A percentile compares a stretch with the other conserved stretches of the same genome.
Evolutionary conservation across 2,329 filamentous ascomycete species (phyloP).

Genomic region (Fusarium lateritium): DNA sequence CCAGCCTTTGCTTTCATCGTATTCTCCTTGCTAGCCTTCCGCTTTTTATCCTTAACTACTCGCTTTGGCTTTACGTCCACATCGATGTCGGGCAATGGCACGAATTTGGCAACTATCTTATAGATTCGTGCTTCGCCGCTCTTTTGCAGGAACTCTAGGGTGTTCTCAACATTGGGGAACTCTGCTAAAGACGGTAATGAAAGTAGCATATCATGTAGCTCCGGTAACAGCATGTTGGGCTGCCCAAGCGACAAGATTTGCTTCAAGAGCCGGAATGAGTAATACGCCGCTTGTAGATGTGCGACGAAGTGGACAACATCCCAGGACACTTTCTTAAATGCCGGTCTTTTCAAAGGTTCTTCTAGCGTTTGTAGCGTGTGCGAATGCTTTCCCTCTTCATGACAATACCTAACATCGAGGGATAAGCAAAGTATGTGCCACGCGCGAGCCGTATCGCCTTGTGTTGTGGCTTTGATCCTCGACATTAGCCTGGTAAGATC

Average conservation of each 20-base stretch:
- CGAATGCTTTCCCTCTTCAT: conserved; percentile 48
- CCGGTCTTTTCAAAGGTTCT: conserved; percentile 1
- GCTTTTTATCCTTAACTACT: conserved; percentile 20
- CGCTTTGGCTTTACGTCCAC: conserved; percentile 1
- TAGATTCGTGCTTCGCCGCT: conserved; percentile 22
- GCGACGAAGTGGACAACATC: conserved; percentile 72
- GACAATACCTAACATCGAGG: conserved; percentile 51
- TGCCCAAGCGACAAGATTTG: conserved; percentile 50
- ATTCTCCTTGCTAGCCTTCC: conserved; percentile 21
- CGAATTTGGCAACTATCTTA: conserved; percentile 36
- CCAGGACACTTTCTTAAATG: conserved; percentile 60
- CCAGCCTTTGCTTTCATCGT: conserved; percentile 6
- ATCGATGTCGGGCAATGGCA: conserved; percentile 25
- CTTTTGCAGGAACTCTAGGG: conserved; percentile 39
- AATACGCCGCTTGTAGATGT: conserved; percentile 71
- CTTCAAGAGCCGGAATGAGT: conserved; percentile 70
- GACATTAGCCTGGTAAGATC: conserved; percentile 44
- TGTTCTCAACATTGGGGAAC: conserved; percentile 45
- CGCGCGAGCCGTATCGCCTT: conserved; percentile 6
- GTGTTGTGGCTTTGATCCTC: conserved; percentile 10
- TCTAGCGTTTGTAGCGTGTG: conserved; percentile 46
- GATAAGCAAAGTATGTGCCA: conserved; percentile 51
- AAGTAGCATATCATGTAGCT: conserved; percentile 42
- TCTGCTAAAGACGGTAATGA: conserved; percentile 47
- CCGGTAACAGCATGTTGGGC: conserved; percentile 12